Percentiles rank a stretch among this genome's conserved stretches.
phyloP scores from a whole-genome alignment of 2,329 filamentous ascomycete species.

The Pestalotiopsis sp. region DNA sequence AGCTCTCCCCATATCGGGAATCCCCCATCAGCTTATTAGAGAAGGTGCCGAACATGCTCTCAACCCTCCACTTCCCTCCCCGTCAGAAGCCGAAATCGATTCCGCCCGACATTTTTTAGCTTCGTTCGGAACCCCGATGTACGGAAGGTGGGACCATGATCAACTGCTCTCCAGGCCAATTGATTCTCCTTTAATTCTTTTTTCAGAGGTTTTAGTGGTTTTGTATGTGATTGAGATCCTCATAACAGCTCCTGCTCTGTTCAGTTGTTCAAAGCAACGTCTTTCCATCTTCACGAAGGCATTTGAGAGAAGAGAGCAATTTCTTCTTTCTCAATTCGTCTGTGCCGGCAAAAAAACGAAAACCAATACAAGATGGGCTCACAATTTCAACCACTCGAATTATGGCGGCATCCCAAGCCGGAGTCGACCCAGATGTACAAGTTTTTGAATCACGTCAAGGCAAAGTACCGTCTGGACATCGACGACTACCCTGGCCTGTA shows the following conservation, averaged over 20 bases:
- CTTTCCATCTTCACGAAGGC: not conserved
- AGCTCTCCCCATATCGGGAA: not conserved
- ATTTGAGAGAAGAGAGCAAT: not conserved
- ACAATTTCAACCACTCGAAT: conserved; percentile 41
- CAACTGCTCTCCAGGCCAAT: not conserved
- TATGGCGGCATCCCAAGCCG: conserved; percentile 75
- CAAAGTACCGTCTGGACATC: conserved; percentile 65
- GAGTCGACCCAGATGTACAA: conserved; percentile 70
- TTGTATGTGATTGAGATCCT: not conserved
- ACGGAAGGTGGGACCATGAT: conserved; percentile 3
- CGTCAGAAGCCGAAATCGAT: conserved; percentile 9
- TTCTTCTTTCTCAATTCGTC: not conserved
- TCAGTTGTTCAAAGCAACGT: not conserved
- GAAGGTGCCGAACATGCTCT: not conserved
- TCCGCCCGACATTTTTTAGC: conserved; percentile 9
- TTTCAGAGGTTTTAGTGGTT: not conserved
- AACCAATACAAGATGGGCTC: conserved; percentile 22
- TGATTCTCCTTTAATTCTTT: not conserved
- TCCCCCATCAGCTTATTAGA: conserved; percentile 4
- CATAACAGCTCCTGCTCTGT: not conserved
- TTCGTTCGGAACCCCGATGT: conserved; percentile 11
- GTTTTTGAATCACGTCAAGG: conserved; percentile 71
- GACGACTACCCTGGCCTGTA: conserved; percentile 75
- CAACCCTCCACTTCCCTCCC: conserved; percentile 5
- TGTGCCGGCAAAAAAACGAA: not conserved